phyloP scores from a whole-genome alignment of 1,284 basidiomycete genomes.

The Megacollybia platyphylla region DNA sequence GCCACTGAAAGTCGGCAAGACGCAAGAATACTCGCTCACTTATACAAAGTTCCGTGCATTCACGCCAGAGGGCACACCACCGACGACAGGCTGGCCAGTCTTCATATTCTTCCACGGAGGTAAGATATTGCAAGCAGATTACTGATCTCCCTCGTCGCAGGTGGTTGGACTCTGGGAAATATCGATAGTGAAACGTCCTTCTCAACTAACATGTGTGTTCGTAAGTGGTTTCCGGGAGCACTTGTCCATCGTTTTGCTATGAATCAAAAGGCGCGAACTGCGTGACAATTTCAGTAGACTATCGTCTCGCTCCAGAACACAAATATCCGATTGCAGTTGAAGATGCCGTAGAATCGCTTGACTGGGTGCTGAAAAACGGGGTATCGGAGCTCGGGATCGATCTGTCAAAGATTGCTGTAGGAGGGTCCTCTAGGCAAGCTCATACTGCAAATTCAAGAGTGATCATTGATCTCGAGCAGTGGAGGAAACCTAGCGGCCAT shows the following conservation, averaged over 20 bases:
- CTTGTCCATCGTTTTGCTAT: not conserved
- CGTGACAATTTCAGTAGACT: slow-evolving; percentile 54
- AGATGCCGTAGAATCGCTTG: slow-evolving; percentile 54
- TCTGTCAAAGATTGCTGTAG: slow-evolving; percentile 23
- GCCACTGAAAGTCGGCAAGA: slow-evolving; percentile 38
- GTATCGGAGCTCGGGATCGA: slow-evolving; percentile 17
- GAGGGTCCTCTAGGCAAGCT: slow-evolving; percentile 48
- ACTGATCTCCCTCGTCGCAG: slow-evolving; percentile 16
- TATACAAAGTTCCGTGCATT: slow-evolving; percentile 25
- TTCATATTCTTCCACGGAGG: slow-evolving; percentile 32
- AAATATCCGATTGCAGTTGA: slow-evolving; percentile 66
- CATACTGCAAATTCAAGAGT: not conserved
- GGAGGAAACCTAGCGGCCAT: slow-evolving; percentile 65
- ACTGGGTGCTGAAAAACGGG: slow-evolving; percentile 45
- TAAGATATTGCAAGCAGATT: slow-evolving; percentile 12
- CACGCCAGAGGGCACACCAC: slow-evolving; percentile 38
- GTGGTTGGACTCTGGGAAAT: slow-evolving; percentile 60
- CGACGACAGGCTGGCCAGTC: slow-evolving; percentile 33
- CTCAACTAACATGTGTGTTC: slow-evolving; percentile 41
- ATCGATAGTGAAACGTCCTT: slow-evolving; percentile 48
- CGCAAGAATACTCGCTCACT: slow-evolving; percentile 22
- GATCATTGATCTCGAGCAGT: slow-evolving; percentile 16
- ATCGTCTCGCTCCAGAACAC: slow-evolving; percentile 65
- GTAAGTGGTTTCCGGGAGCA: slow-evolving; percentile 18
- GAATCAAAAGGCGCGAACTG: slow-evolving; percentile 32